These are phyloP conservation scores for Nitzschia sp. DNA, from an alignment of 108 stramenopile genomes.

Conservation along the genomic window DNA sequence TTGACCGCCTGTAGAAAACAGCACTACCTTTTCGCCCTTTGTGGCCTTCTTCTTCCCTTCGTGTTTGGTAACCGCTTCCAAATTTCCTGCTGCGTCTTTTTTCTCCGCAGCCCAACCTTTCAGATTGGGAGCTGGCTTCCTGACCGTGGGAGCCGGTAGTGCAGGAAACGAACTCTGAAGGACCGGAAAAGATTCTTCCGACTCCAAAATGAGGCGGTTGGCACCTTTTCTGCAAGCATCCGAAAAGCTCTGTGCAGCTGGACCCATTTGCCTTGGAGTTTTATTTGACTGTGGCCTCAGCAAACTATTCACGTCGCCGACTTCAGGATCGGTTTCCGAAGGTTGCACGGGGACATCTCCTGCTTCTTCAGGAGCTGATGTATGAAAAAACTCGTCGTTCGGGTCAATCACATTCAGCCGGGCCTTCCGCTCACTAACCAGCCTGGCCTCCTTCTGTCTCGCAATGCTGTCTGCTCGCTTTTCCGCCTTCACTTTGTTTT, in stretches of 20 bases:
- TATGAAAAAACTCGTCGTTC: conserved; percentile 67
- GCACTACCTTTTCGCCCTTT: conserved; percentile 36
- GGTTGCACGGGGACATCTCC: not conserved
- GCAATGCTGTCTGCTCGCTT: conserved; percentile 51
- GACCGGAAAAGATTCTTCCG: conserved; percentile 12
- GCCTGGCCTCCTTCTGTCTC: conserved; percentile 39
- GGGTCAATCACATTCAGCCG: conserved; percentile 60
- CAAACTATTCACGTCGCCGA: not conserved
- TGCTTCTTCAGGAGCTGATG: not conserved
- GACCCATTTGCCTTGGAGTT: not conserved
- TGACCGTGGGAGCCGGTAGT: not conserved
- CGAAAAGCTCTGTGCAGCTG: not conserved
- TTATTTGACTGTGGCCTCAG: no score
- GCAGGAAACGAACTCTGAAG: conserved; percentile 17
- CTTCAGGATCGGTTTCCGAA: not conserved
- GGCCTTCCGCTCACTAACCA: conserved; percentile 49
- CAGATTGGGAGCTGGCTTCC: not conserved
- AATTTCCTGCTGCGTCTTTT: not conserved
- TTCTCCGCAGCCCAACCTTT: not conserved
- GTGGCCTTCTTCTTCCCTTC: conserved; percentile 17
- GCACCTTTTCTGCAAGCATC: not conserved
- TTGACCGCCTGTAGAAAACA: conserved; percentile 46
- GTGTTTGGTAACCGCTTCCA: not conserved
- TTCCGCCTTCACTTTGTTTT: conserved; percentile 50
- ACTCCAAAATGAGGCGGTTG: not conserved